Evolutionary conservation across 75 land plant species (phyloP).

Genomic region (Isoetes taiwanensis): DNA sequence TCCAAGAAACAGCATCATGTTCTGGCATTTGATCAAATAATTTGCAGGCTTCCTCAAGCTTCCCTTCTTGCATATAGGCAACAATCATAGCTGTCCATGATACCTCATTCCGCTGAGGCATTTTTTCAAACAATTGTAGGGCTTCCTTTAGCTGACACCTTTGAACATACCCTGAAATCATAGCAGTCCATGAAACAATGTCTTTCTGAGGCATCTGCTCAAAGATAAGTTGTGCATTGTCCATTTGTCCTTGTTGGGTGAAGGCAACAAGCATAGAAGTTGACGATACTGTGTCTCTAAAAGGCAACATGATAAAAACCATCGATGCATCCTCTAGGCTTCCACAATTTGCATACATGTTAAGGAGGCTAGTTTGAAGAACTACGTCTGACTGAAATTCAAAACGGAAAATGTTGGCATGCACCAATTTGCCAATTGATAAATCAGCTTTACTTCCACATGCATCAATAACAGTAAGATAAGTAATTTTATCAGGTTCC

Average conservation of each 20-base stretch:
- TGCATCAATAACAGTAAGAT: constrained; percentile 8
- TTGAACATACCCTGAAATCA: constrained; percentile 28
- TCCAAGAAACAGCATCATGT: constrained; percentile 28
- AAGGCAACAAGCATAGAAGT: constrained; percentile 19
- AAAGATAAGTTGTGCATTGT: constrained; percentile 14
- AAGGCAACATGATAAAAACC: constrained; percentile 26
- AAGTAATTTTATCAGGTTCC: constrained; percentile 10
- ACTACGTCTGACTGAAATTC: constrained; percentile 18
- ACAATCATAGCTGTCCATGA: constrained; percentile 34
- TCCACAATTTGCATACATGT: constrained; percentile 23
- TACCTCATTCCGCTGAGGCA: constrained; percentile 23
- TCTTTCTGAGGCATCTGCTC: constrained; percentile 27
- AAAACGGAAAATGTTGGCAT: constrained; percentile 8
- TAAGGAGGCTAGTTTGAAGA: constrained; percentile 13
- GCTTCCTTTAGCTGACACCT: constrained; percentile 20
- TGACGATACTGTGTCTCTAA: constrained; percentile 24
- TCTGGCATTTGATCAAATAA: constrained; percentile 26
- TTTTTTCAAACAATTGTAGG: constrained; percentile 17
- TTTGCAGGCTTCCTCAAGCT: constrained; percentile 12
- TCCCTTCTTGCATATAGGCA: constrained; percentile 23
- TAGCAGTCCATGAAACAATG: constrained; percentile 23
- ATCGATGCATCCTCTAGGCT: constrained; percentile 15
- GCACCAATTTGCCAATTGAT: constrained; percentile 14
- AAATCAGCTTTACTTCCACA: constrained; percentile 8
- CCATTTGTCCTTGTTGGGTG: constrained; percentile 14